phyloP scores from a whole-genome alignment of 805 yeast genomes.

The Suhomyces kilbournensis region DNA sequence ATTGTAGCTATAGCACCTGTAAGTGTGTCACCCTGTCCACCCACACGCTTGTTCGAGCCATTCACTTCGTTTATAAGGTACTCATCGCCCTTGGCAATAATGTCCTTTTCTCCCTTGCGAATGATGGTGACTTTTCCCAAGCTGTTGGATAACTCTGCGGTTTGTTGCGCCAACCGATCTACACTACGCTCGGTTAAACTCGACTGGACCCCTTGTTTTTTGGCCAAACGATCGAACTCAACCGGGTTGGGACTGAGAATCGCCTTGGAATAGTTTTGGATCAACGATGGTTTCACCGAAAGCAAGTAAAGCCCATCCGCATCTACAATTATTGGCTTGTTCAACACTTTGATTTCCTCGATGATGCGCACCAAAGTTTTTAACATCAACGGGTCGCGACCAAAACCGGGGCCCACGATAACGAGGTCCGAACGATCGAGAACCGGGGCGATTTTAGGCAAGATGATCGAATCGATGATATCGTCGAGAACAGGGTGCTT shows the following conservation, averaged over 20 bases:
- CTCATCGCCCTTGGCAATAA: constrained; percentile 51
- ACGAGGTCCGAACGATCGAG: constrained; percentile 72
- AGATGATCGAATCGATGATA: constrained; percentile 41
- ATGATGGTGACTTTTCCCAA: constrained; percentile 62
- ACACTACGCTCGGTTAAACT: constrained; percentile 5
- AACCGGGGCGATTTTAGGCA: constrained; percentile 55
- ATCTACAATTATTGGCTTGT: constrained; percentile 76
- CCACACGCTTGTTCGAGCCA: constrained; percentile 81
- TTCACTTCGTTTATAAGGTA: constrained; percentile 41
- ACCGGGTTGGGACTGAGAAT: constrained; percentile 86
- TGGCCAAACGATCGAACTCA: constrained; percentile 70
- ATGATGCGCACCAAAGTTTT: constrained; percentile 57
- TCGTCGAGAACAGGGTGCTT: constrained; percentile 21
- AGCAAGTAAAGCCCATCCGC: constrained; percentile 84
- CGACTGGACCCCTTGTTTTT: constrained; percentile 41
- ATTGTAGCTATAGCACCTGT: constrained; percentile 84
- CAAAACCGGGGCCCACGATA: constrained; percentile 92
- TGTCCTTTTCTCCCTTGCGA: constrained; percentile 69
- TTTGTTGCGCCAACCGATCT: not conserved
- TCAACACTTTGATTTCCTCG: constrained; percentile 50
- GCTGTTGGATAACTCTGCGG: constrained; percentile 37
- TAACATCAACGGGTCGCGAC: constrained; percentile 72
- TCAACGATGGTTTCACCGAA: constrained; percentile 52
- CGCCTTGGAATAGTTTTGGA: constrained; percentile 55
- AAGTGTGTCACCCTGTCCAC: constrained; percentile 96